Base-by-base conservation (phyloP, 352 stramenopile species). In the Phytophthora fragariaefolia region DNA sequence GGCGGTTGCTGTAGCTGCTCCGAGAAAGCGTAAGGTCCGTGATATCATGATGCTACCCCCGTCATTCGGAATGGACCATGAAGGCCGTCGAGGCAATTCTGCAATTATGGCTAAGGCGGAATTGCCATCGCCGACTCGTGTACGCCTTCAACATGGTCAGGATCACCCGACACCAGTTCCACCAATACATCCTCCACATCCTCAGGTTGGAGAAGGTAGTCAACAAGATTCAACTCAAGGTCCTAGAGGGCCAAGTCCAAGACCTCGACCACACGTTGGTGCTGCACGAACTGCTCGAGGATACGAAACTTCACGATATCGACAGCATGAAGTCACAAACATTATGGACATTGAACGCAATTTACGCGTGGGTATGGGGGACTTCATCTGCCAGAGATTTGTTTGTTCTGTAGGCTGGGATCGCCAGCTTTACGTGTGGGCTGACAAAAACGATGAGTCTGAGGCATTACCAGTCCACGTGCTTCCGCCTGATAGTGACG, bases 361-460 rank as follows among this genome's bases (percentile, higher is more conserved):
- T 45, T 55, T 93, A 28, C 81, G 83, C 4, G 85, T 93, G 15
- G 85, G 85, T 36, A 93, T 93, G 85, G 85, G 83, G 20, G 82
- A 93, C 66, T 93, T 87, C 62, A 89, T 91, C 51, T 93, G 85
- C 55, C 85, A 93, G 64, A 73, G 85, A 26, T 91, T 92, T 46
- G 83, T 93, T 46, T 91, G 82, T n/a, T 91, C 79, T 36, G 83
- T 92, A 1, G 89, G 89, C 18, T 96, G 89, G 89, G 89, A 96
- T 58, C 81, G 83, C n/a, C 75, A 76, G 20, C 70, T 96, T 15
- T 95, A 90, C 49, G 71, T 96, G 4, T 96, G 87, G 86, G 86
- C 82, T 18, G 89, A 96, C 72, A 91, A 91, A 64, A 90, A 88
- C 53, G 85, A 91, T 32, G 85, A 92, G 26, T 86, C 79, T 26